Percentiles rank a stretch among this genome's conserved stretches.
Evolutionary conservation across 2,329 filamentous ascomycete species (phyloP).

Genomic region (Fusarium avenaceum): DNA sequence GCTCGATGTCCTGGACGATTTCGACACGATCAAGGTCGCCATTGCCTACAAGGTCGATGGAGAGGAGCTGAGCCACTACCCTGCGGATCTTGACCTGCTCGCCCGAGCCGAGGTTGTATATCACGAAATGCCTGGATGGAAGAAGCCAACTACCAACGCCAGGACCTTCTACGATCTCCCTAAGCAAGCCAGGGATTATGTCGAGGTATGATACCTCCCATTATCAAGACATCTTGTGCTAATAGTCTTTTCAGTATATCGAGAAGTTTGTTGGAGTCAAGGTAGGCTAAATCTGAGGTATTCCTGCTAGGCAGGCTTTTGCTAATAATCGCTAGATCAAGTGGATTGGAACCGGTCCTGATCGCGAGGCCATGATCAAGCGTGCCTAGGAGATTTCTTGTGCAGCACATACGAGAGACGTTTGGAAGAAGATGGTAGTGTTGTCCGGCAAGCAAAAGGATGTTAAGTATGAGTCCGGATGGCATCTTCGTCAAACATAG

Average conservation of each 20-base stretch:
- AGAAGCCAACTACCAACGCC: constrained; percentile 24
- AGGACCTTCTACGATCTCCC: constrained; percentile 29
- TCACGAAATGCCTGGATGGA: constrained; percentile 29
- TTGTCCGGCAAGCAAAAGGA: background rate
- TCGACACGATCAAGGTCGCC: constrained; percentile 28
- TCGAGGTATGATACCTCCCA: constrained; percentile 15
- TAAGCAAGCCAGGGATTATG: constrained; percentile 21
- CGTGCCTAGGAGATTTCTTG: constrained; percentile 2
- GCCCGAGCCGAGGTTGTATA: constrained; percentile 24
- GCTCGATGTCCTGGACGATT: constrained; percentile 29
- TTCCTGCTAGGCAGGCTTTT: constrained; percentile 1
- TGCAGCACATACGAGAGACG: background rate
- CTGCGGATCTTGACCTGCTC: constrained; percentile 13
- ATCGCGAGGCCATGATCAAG: constrained; percentile 38
- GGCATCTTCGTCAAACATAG: background rate
- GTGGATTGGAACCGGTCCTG: constrained; percentile 40
- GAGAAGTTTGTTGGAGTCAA: constrained; percentile 26
- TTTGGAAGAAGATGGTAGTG: background rate
- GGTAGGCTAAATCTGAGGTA: background rate
- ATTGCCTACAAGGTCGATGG: constrained; percentile 26
- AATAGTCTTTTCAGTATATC: constrained; percentile 2
- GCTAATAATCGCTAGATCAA: constrained; percentile 21
- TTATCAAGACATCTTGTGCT: background rate
- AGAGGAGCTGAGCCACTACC: constrained; percentile 20
- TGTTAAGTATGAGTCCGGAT: background rate